phyloP scores from a whole-genome alignment of 1,284 basidiomycete genomes.

The Stereum hirsutum region DNA sequence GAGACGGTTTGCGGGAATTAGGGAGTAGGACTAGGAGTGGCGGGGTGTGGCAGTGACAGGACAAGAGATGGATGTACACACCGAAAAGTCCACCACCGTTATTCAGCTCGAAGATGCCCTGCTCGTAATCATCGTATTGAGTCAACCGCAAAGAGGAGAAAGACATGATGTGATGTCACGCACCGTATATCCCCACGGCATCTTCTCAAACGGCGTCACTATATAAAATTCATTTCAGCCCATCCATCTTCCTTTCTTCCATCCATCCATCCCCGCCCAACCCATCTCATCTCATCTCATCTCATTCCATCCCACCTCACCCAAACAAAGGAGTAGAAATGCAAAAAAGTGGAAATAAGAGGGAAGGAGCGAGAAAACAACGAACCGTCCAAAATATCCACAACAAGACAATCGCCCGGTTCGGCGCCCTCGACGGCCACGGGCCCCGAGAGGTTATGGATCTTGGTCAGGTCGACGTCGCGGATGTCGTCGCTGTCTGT shows the following conservation, averaged over 20 bases:
- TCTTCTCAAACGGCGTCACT: conserved; percentile 66
- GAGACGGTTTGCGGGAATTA: neutral
- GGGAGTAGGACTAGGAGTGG: neutral
- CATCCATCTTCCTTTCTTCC: no score
- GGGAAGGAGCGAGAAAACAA: neutral
- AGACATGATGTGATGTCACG: conserved; percentile 6
- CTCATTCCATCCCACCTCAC: no score
- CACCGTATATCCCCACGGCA: conserved; percentile 78
- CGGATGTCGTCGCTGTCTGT: conserved; percentile 65
- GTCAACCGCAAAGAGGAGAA: conserved; percentile 5
- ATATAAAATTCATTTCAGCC: conserved; percentile 1
- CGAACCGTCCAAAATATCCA: conserved; percentile 68
- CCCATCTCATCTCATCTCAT: no score
- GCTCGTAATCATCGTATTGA: conserved; percentile 4
- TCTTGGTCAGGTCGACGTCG: conserved; percentile 53
- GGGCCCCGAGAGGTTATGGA: conserved; percentile 72
- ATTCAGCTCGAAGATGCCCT: conserved; percentile 68
- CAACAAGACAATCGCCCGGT: conserved; percentile 72
- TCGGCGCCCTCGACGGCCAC: conserved; percentile 68
- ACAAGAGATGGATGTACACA: conserved; percentile 15
- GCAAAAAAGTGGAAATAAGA: neutral
- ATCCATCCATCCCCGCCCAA: no score
- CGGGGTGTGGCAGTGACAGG: neutral
- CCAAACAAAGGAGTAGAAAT: neutral
- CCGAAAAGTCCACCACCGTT: conserved; percentile 74